Base-by-base conservation (phyloP, 768 basidiomycete genomes). In the Boletus sp. region DNA sequence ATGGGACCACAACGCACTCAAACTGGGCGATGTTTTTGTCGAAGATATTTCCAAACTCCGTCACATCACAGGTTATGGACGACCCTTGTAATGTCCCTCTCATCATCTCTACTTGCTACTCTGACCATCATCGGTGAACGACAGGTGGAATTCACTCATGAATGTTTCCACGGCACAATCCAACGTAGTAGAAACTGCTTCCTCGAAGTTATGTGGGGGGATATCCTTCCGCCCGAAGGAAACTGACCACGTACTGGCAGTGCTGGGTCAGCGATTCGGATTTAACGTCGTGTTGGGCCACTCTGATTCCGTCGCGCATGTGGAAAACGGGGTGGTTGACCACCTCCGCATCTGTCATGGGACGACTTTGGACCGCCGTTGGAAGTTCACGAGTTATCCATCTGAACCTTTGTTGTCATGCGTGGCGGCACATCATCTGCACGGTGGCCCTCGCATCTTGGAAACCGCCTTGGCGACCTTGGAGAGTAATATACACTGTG, bases 321-420 rank as follows among this genome's bases (percentile, higher is more conserved):
- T 51, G 23, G 50, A 57, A 21, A 30, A 10, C 0, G 51, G 23
- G 15, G 49, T 60, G 11, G 48, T 49, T 11, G 56, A 46, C 14
- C 59, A 60, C 37, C 35, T 61, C 7, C 60, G 51, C 14, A 25
- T 61, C 15, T 61, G 49, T 21, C 30, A 40, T 39, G 34, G 9
- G 34, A 49, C 27, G 4, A 54, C 53, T 13, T 30, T 37, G 42
- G 50, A 50, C 47, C 50, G 44, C 19, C 29, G 10, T 14, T 50
- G 58, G 54, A 54, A 27, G n/a, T 47, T 48, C 33, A 56, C 55
- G 14, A 38, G 38, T 15, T 56, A 54, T 39, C 54, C 49, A 40
- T 56, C 58, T 2, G 54, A 60, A 19, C 52, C 57, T 1, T 4
- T 59, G 14, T n/a, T 54, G 3, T 63, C 47, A 17, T 56, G 46